Evolutionary conservation across 2,329 filamentous ascomycete species (phyloP), one percentile per base, ranked within the genome.

Genomic region (Stachybotrys elegans): DNA sequence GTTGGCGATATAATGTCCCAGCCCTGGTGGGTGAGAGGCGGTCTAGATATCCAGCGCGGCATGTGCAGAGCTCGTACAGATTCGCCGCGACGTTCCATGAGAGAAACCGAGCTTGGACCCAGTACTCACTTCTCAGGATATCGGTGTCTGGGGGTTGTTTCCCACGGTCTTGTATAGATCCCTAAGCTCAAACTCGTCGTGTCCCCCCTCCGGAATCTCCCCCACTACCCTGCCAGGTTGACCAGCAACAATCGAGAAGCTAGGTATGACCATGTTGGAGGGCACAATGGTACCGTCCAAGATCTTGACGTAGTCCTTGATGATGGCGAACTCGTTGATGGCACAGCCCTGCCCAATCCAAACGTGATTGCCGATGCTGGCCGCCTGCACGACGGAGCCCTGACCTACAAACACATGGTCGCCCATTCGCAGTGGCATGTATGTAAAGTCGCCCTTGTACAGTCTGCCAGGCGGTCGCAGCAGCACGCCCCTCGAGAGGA

Each of bases 371-470:
- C 88, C 87, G 43, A 98, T 81, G 27, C 81, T 79, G 6, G 90
- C 89, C 1, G 92, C 89, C 61, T 93, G 88, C 29, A 98, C 78
- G 31, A 92, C 79, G 29, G 83, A 82, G 25, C 73, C 72, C 57
- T 80, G 76, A 46, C 89, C 91, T 40, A 98, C 78, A 66, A 92
- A 96, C 50, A 96, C 91, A 67, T 97, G 92, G 63, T 96, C 91
- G 37, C 90, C 90, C 52, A 98, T 86, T 49, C 93, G 88, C 55
- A 97, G 83, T 8, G 91, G 91, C 65, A 92, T 92, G 67, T 91
- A 88, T 34, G 83, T 86, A 59, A 88, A 85, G 27, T 71, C 66
- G 58, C 90, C 89, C 57, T 91, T 84, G 63, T 90, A 88, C 40
- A 94, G 72, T 21, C 91, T 81, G 23, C 85, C 87, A 0, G 93